A percentile compares a stretch with the other conserved stretches of the same genome.
Evolutionary conservation across 768 basidiomycete genomes (phyloP).

Genomic region (Lentinula sp.): DNA sequence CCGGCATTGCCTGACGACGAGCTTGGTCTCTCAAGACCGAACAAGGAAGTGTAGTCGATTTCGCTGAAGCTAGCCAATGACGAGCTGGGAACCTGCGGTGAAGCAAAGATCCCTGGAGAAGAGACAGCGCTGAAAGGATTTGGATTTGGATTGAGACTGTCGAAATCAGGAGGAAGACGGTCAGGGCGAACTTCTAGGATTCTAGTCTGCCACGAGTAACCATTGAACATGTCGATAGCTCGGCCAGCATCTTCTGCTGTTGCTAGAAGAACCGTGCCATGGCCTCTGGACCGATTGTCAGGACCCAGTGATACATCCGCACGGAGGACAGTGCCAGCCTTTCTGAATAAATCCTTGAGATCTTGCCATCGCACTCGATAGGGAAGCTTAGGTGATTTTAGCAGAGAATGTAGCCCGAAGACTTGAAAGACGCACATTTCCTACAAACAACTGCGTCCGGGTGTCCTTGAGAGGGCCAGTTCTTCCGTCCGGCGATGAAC

Average conservation of each 20-base stretch:
- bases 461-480: slow-evolving; percentile 64
- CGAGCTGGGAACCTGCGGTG: slow-evolving; percentile 7
- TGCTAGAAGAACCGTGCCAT: slow-evolving; percentile 92
- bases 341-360: slow-evolving; percentile 94
- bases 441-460: slow-evolving; percentile 91
- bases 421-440: slow-evolving; percentile 64
- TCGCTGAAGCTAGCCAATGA: slow-evolving; percentile 15
- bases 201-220: slow-evolving; percentile 94
- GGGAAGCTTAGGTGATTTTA: slow-evolving; percentile 56
- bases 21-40: slow-evolving; percentile 13
- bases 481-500: slow-evolving; percentile 43
- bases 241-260: slow-evolving; percentile 92
- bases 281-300: slow-evolving; percentile 88
- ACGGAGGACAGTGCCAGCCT: slow-evolving; percentile 84
- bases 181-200: slow-evolving; percentile 90
- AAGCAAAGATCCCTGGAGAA: slow-evolving; percentile 7
- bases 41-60: slow-evolving; percentile 15
- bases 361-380: slow-evolving; percentile 99
- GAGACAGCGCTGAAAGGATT: slow-evolving; percentile 10
- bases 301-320: slow-evolving; percentile 77
- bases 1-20: slow-evolving; percentile 19
- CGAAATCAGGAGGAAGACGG: slow-evolving; percentile 63
- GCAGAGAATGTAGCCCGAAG: not conserved
- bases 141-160: slow-evolving; percentile 19
- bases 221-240: slow-evolving; percentile 95